Percentiles rank a stretch among this genome's conserved stretches.
Conservation (phyloP, 1,284 basidiomycete genomes). For the Cerrena zonata region DNA sequence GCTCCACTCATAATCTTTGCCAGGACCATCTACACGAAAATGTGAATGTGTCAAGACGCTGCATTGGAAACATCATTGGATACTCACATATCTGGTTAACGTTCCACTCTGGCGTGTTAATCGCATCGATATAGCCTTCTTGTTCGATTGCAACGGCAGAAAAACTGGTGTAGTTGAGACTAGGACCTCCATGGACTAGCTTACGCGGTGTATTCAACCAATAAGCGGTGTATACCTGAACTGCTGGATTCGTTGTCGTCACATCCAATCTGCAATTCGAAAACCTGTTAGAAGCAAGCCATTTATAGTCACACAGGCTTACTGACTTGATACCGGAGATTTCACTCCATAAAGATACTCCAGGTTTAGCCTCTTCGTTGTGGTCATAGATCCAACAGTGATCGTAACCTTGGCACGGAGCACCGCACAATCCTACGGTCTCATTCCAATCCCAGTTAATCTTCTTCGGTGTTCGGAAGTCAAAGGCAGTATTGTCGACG, state of each 20-base stretch:
- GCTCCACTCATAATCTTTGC: constrained; percentile 36
- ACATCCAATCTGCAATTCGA: constrained; percentile 39
- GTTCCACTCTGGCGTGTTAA: constrained; percentile 50
- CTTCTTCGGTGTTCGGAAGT: constrained; percentile 38
- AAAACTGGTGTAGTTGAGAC: constrained; percentile 37
- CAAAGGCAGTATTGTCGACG: constrained; percentile 37
- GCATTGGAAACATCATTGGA: neutral
- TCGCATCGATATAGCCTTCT: constrained; percentile 49
- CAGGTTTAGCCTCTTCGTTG: constrained; percentile 9
- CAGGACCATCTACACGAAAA: constrained; percentile 33
- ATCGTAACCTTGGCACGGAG: constrained; percentile 13
- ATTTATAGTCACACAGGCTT: neutral
- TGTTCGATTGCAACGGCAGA: constrained; percentile 53
- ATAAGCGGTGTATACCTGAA: constrained; percentile 44
- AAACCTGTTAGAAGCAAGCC: neutral
- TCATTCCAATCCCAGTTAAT: constrained; percentile 41
- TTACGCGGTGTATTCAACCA: constrained; percentile 45
- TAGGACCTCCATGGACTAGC: constrained; percentile 43
- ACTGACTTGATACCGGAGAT: constrained; percentile 16
- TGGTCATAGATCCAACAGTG: constrained; percentile 17
- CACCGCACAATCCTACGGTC: constrained; percentile 36
- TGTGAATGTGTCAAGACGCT: neutral
- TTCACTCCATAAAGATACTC: constrained; percentile 17
- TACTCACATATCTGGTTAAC: constrained; percentile 48
- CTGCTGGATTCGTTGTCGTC: constrained; percentile 44